Percentiles rank a stretch among this genome's conserved stretches.
phyloP scores from a whole-genome alignment of 2,329 filamentous ascomycete species.

The Nemania diffusa region DNA sequence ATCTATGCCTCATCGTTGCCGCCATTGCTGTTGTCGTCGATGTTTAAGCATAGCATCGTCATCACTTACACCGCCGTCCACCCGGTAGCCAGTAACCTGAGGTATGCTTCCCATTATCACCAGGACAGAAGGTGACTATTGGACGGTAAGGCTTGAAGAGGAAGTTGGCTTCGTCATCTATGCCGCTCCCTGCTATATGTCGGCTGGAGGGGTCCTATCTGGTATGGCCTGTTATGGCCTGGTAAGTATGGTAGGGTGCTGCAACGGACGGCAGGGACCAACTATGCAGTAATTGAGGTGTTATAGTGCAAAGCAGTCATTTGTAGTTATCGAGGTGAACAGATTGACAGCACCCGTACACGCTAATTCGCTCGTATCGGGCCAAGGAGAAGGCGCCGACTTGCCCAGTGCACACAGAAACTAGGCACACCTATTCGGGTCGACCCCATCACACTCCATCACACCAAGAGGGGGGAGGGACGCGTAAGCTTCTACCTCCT shows the following conservation, averaged over 20 bases:
- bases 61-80: slow-evolving; percentile 28
- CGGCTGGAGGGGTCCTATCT: not conserved
- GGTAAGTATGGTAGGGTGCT: not conserved
- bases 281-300: not conserved
- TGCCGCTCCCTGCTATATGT: not conserved
- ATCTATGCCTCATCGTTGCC: slow-evolving; percentile 18
- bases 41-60: slow-evolving; percentile 18
- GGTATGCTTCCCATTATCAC: slow-evolving; percentile 12
- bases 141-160: slow-evolving; percentile 25
- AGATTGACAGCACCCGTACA: not conserved
- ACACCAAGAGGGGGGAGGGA: slow-evolving; percentile 45
- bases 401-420: not conserved
- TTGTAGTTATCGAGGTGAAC: slow-evolving; percentile 20
- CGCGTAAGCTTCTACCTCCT: slow-evolving; percentile 50
- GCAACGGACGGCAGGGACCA: not conserved
- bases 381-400: not conserved
- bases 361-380: slow-evolving; percentile 2
- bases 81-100: slow-evolving; percentile 4
- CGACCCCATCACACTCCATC: slow-evolving; percentile 34
- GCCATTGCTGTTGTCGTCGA: slow-evolving; percentile 13
- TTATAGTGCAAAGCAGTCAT: not conserved
- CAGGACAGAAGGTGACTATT: slow-evolving; percentile 15
- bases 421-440: slow-evolving; percentile 2
- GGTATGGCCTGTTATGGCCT: not conserved
- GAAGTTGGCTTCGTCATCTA: slow-evolving; percentile 35